These are phyloP conservation scores for Coelastrella sp. DNA, from an alignment of 139 green algal genomes.

Conservation along the genomic window DNA sequence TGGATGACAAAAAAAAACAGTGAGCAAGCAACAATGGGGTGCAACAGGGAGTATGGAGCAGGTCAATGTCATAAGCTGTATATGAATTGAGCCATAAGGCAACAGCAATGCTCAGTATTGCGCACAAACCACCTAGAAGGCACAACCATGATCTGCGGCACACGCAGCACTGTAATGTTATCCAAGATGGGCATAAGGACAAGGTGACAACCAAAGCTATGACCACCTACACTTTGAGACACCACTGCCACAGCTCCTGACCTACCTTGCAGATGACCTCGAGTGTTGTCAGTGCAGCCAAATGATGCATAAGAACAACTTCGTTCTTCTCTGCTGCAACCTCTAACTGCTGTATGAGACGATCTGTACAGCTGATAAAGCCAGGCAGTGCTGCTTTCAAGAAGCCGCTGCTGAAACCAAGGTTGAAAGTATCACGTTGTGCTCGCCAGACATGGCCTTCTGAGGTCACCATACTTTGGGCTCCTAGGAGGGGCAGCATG, in stretches of 20 bases:
- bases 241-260: too few relatives aligned
- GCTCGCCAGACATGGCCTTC: constrained; percentile 34
- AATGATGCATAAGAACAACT: constrained; percentile 41
- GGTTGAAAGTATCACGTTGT: constrained; percentile 46
- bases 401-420: constrained; percentile 42
- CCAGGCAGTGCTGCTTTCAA: constrained; percentile 34
- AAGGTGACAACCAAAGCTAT: too few relatives aligned
- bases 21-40: not conserved
- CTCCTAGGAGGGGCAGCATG: constrained; percentile 38
- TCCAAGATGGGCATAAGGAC: too few relatives aligned
- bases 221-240: too few relatives aligned
- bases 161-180: too few relatives aligned
- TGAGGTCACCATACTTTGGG: constrained; percentile 25
- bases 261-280: constrained; percentile 49
- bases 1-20: too few relatives aligned
- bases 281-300: constrained; percentile 35
- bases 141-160: too few relatives aligned
- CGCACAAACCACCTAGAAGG: too few relatives aligned
- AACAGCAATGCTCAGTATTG: too few relatives aligned
- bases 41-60: too few relatives aligned
- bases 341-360: constrained; percentile 2
- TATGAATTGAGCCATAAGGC: too few relatives aligned
- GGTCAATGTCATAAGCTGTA: too few relatives aligned
- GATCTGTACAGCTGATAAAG: constrained; percentile 28
- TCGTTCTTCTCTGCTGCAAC: not conserved